phyloP scores from a whole-genome alignment of 2,329 filamentous ascomycete species.

The Nothophoma quercina region DNA sequence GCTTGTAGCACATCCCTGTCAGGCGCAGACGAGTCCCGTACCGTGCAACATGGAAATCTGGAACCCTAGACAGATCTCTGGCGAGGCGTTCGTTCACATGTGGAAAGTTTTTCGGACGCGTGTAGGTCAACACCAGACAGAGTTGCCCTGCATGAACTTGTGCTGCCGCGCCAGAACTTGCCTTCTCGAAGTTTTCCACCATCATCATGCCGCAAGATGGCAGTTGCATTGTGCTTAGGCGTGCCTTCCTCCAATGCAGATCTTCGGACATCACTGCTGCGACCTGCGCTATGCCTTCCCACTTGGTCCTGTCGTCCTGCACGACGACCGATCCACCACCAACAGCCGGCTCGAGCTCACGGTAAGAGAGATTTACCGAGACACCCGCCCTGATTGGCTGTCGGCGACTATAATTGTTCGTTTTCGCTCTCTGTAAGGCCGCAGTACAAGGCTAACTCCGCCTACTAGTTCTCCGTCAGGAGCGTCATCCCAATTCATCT shows the following conservation, averaged over 20 bases:
- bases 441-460: constrained; percentile 6
- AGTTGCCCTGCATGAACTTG: not conserved
- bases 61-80: constrained; percentile 12
- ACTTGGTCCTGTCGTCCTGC: constrained; percentile 15
- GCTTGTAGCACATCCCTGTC: constrained; percentile 7
- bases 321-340: constrained; percentile 14
- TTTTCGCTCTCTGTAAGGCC: constrained; percentile 5
- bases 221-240: not conserved
- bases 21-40: constrained; percentile 10
- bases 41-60: constrained; percentile 13
- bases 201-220: not conserved
- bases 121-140: constrained; percentile 6
- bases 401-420: not conserved
- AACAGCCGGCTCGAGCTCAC: constrained; percentile 15
- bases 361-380: constrained; percentile 7
- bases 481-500: constrained; percentile 12
- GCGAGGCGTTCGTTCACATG: constrained; percentile 8
- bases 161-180: not conserved
- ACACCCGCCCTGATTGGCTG: constrained; percentile 4
- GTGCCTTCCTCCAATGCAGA: constrained; percentile 14
- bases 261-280: constrained; percentile 13
- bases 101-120: constrained; percentile 16
- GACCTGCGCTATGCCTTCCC: constrained; percentile 7
- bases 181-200: not conserved
- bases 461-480: constrained; percentile 1